A percentile compares a stretch with the other conserved stretches of the same genome.
Conservation (phyloP, 2,329 filamentous ascomycete species). For the Alternaria metachromatica region DNA sequence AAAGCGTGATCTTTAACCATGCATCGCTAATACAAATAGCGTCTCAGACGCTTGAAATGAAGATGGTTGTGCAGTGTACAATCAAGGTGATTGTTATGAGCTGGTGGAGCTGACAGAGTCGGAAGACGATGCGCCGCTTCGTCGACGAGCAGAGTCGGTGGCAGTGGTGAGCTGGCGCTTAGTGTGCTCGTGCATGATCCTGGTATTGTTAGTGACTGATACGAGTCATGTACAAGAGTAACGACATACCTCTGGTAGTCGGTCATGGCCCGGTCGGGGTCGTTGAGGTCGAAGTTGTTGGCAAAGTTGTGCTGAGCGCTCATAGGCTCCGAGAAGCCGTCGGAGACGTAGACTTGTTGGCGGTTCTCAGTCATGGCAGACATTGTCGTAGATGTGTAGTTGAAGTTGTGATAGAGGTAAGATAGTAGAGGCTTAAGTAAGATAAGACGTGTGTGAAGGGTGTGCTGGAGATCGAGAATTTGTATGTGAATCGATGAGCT, state of each 20-base stretch:
- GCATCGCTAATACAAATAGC: conserved; percentile 6
- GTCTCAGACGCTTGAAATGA: conserved; percentile 6
- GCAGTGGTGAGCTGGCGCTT: conserved; percentile 56
- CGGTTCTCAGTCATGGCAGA: conserved; percentile 26
- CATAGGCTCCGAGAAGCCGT: conserved; percentile 51
- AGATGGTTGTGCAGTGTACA: background rate
- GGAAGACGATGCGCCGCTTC: conserved; percentile 28
- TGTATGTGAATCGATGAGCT: conserved; percentile 4
- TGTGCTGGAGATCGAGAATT: conserved; percentile 6
- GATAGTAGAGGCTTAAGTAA: background rate
- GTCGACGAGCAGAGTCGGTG: conserved; percentile 53
- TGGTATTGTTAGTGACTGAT: conserved; percentile 27
- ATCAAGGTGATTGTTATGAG: conserved; percentile 15
- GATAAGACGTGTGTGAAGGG: background rate
- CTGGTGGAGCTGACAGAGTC: conserved; percentile 28
- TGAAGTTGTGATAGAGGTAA: background rate
- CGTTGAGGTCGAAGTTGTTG: conserved; percentile 52
- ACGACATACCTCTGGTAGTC: conserved; percentile 53
- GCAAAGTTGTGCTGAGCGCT: conserved; percentile 53
- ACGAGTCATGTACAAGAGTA: background rate
- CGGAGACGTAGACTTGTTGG: conserved; percentile 47
- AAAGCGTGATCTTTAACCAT: background rate
- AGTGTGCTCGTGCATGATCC: conserved; percentile 60
- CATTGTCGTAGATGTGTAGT: conserved; percentile 19
- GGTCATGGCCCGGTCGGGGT: conserved; percentile 48